phyloP scores from a whole-genome alignment of 2,329 filamentous ascomycete genomes.

The Trichoderma sp. region DNA sequence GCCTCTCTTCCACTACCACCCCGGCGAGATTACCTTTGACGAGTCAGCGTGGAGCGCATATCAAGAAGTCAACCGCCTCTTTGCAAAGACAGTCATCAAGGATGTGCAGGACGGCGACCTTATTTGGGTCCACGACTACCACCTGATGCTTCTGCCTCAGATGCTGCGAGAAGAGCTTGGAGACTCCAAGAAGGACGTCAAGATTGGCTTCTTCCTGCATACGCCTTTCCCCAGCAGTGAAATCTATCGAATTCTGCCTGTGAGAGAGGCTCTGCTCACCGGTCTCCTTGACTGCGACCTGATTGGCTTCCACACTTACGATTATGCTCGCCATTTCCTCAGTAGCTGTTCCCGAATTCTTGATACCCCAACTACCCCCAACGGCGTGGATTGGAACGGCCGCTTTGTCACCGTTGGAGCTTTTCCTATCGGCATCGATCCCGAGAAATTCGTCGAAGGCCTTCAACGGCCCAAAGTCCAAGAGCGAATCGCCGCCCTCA shows the following conservation, averaged over 20 bases:
- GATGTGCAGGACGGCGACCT: slow-evolving; percentile 92
- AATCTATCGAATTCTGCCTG: slow-evolving; percentile 93
- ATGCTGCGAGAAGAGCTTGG: slow-evolving; percentile 93
- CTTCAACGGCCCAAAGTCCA: slow-evolving; percentile 83
- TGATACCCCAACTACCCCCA: slow-evolving; percentile 78
- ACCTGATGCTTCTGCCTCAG: slow-evolving; percentile 92
- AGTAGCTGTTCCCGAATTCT: slow-evolving; percentile 95
- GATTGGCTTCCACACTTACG: slow-evolving; percentile 97
- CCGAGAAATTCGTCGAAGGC: slow-evolving; percentile 91
- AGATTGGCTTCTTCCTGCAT: slow-evolving; percentile 97
- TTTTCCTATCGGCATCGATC: slow-evolving; percentile 97
- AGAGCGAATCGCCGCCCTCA: slow-evolving; percentile 80
- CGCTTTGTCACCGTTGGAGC: slow-evolving; percentile 90
- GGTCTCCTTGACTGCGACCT: slow-evolving; percentile 92
- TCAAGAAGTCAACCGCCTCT: slow-evolving; percentile 87
- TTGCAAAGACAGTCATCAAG: slow-evolving; percentile 82
- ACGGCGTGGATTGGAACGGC: slow-evolving; percentile 87
- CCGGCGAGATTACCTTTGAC: slow-evolving; percentile 96
- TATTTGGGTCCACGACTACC: slow-evolving; percentile 98
- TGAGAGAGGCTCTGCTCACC: slow-evolving; percentile 82
- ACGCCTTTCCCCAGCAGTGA: slow-evolving; percentile 96
- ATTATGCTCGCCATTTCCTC: slow-evolving; percentile 97
- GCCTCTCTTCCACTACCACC: slow-evolving; percentile 98
- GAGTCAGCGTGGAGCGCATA: slow-evolving; percentile 93
- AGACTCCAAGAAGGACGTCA: slow-evolving; percentile 80